Percentiles rank a stretch among this genome's conserved stretches.
Evolutionary conservation across 2,329 filamentous ascomycete species (phyloP).

Genomic region (Sporothrix pseudoabietina): DNA sequence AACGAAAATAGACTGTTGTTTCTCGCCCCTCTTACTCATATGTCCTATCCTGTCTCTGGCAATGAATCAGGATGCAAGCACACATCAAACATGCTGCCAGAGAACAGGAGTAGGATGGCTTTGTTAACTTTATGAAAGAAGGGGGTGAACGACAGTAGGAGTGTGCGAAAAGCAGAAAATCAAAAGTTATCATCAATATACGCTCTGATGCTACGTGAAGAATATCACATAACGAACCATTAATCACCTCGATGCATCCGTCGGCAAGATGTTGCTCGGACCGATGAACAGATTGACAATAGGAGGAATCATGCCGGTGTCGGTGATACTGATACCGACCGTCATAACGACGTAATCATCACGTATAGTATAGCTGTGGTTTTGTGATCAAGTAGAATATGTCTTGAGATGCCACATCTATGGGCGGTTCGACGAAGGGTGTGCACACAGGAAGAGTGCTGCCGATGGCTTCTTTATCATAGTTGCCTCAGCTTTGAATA

Average conservation of each 20-base stretch:
- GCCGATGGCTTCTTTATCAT: not conserved
- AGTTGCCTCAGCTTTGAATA: too few species aligned
- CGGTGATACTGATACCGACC: slow-evolving; percentile 4
- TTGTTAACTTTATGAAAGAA: not conserved
- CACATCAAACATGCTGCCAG: not conserved
- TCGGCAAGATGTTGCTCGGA: not conserved
- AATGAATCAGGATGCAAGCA: not conserved
- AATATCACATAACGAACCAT: not conserved
- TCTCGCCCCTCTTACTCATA: not conserved
- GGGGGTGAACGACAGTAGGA: not conserved
- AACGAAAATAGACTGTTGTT: slow-evolving; percentile 8
- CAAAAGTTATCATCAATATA: slow-evolving; percentile 1
- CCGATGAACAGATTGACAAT: not conserved
- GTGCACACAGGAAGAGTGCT: not conserved
- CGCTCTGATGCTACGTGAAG: not conserved
- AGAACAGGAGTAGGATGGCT: not conserved
- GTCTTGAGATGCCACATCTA: not conserved
- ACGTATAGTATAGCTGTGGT: not conserved
- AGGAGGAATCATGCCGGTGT: not conserved
- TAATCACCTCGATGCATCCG: not conserved
- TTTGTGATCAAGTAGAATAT: not conserved
- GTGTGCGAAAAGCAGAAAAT: not conserved
- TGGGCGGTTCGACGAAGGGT: not conserved
- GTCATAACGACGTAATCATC: not conserved
- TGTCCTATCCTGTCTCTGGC: not conserved